Conservation (phyloP, 106 monocot species). For the Dioscorea zingiberensis region DNA sequence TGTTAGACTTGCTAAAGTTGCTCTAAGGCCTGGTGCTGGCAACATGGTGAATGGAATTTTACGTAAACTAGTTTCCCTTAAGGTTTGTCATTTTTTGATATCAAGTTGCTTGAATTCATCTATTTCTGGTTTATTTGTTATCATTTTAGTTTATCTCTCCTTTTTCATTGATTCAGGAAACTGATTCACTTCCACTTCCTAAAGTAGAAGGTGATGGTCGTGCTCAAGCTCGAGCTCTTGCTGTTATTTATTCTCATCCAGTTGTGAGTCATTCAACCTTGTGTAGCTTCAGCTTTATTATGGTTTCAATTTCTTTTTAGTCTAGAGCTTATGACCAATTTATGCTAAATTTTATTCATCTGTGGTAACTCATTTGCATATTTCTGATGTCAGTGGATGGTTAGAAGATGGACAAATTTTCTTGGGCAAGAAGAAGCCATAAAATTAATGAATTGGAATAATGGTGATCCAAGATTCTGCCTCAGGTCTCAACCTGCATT, state of each 20-base stretch:
- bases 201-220: slow-evolving; percentile 93
- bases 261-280: slow-evolving; percentile 56
- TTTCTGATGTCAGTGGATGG: slow-evolving; percentile 82
- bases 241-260: slow-evolving; percentile 88
- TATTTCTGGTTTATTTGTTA: slow-evolving; percentile 1
- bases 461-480: slow-evolving; percentile 73
- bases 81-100: slow-evolving; percentile 38
- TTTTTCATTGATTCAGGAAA: slow-evolving; percentile 53
- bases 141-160: background rate
- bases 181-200: slow-evolving; percentile 73
- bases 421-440: slow-evolving; percentile 73
- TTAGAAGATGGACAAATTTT: slow-evolving; percentile 87
- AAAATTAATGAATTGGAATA: slow-evolving; percentile 90
- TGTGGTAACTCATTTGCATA: background rate
- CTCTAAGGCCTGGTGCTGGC: slow-evolving; percentile 94
- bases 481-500: slow-evolving; percentile 44
- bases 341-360: background rate
- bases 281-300: background rate
- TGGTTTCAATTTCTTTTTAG: background rate
- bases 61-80: slow-evolving; percentile 58
- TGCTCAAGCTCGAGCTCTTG: slow-evolving; percentile 94
- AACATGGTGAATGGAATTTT: slow-evolving; percentile 94
- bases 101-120: background rate
- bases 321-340: too few relatives aligned
- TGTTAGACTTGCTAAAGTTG: slow-evolving; percentile 87